Conservation (phyloP, 345 rosid species). For the Adansonia digitata region DNA sequence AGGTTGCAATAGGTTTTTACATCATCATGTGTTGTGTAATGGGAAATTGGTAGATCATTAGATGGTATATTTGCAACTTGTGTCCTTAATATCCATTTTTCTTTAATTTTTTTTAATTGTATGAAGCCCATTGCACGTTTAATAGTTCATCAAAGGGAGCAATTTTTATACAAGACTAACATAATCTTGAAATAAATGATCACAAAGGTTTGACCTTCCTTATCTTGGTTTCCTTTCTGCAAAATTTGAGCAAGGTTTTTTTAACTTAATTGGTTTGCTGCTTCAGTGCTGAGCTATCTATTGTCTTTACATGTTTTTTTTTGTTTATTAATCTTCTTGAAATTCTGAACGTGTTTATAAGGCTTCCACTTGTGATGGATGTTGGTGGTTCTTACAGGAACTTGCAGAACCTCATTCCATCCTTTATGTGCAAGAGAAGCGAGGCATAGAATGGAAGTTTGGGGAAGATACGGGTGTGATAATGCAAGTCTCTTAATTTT, state of each 20-base stretch:
- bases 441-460: slow-evolving; percentile 76
- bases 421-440: slow-evolving; percentile 97
- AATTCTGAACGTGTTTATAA: not conserved
- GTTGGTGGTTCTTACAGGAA: slow-evolving; percentile 42
- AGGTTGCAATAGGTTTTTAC: not conserved
- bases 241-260: not conserved
- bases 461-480: slow-evolving; percentile 86
- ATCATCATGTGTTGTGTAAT: not conserved
- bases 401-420: slow-evolving; percentile 92
- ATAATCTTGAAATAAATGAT: not conserved
- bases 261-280: not conserved
- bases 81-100: not conserved
- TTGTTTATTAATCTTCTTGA: not conserved
- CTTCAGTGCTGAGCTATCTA: not conserved
- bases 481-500: slow-evolving; percentile 48
- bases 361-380: slow-evolving; percentile 1
- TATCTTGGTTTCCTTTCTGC: not conserved
- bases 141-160: not conserved
- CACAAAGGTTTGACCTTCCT: not conserved
- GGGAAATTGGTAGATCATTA: not conserved
- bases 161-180: not conserved
- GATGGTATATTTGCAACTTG: not conserved
- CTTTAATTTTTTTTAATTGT: not conserved
- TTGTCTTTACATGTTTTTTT: not conserved
- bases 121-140: not conserved